Percentiles rank a stretch among this genome's conserved stretches.
These are phyloP conservation scores for Hyaloperonospora arabidopsidis DNA, from an alignment of 352 stramenopile species.

Conservation along the genomic window DNA sequence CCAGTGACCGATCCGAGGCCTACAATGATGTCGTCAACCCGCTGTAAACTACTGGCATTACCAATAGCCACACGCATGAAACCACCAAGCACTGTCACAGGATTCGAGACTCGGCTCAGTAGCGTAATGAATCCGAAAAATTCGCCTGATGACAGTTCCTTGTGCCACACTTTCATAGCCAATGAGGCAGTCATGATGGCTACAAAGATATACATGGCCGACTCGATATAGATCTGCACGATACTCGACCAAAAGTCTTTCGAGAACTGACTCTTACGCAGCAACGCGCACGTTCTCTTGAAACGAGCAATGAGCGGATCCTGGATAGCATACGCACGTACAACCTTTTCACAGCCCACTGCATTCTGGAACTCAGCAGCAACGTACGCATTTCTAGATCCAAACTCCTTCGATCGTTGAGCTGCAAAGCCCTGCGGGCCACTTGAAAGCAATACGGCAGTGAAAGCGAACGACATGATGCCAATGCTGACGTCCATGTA, in stretches of 20 bases:
- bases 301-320: conserved; percentile 69
- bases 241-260: conserved; percentile 87
- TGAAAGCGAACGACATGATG: conserved; percentile 80
- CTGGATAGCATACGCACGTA: conserved; percentile 80
- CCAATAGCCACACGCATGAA: conserved; percentile 87
- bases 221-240: conserved; percentile 88
- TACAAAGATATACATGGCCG: conserved; percentile 86
- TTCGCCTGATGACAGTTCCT: conserved; percentile 57
- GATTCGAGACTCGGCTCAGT: conserved; percentile 69
- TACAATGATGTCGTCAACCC: conserved; percentile 80
- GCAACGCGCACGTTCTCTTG: conserved; percentile 43
- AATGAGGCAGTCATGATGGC: conserved; percentile 80
- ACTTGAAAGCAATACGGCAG: conserved; percentile 69
- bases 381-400: conserved; percentile 82
- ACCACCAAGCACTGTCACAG: conserved; percentile 72
- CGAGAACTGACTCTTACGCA: conserved; percentile 81
- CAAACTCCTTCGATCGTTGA: conserved; percentile 81
- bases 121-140: conserved; percentile 83
- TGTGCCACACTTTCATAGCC: conserved; percentile 79
- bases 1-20: conserved; percentile 34
- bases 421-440: conserved; percentile 77
- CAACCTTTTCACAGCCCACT: conserved; percentile 79
- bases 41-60: conserved; percentile 80
- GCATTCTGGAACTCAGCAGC: conserved; percentile 84
- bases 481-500: conserved; percentile 79